A percentile compares a stretch with the other conserved stretches of the same genome.
Evolutionary conservation across 139 green algal genomes (phyloP).

Genomic region (Coccomyxa sp.): DNA sequence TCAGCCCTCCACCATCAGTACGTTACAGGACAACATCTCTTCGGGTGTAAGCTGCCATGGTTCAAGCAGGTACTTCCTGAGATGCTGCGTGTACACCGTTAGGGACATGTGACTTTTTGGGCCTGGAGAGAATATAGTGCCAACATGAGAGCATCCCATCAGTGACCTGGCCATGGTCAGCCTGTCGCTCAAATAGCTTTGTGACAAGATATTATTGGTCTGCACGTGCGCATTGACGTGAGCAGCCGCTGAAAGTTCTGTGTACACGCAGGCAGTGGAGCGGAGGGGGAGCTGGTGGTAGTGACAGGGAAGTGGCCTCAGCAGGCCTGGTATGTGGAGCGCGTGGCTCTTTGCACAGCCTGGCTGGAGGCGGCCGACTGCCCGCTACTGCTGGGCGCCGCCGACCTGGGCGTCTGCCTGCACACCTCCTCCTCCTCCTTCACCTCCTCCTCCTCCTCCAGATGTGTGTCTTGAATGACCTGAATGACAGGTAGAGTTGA

Average conservation of each 20-base stretch:
- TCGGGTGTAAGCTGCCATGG: background rate
- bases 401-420: slow-evolving; percentile 89
- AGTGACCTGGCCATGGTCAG: no score
- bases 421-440: slow-evolving; percentile 85
- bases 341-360: slow-evolving; percentile 75
- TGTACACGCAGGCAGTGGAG: background rate
- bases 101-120: no score
- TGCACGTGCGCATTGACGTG: background rate
- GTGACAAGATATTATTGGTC: no score
- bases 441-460: slow-evolving; percentile 41
- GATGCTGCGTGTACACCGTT: background rate
- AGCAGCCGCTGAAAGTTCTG: background rate
- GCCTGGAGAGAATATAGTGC: no score
- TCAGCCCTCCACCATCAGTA: no score
- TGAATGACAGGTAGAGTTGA: no score
- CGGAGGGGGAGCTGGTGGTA: slow-evolving; percentile 20
- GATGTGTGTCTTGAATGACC: no score
- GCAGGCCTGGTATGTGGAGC: slow-evolving; percentile 57
- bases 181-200: no score
- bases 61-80: background rate
- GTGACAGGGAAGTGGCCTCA: slow-evolving; percentile 84
- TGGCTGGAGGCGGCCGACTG: slow-evolving; percentile 93
- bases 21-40: no score
- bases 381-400: slow-evolving; percentile 76
- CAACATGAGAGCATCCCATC: no score